These are phyloP conservation scores for Debaryomyces sp. DNA, from an alignment of 1,139 yeast genomes.

Conservation along the genomic window DNA sequence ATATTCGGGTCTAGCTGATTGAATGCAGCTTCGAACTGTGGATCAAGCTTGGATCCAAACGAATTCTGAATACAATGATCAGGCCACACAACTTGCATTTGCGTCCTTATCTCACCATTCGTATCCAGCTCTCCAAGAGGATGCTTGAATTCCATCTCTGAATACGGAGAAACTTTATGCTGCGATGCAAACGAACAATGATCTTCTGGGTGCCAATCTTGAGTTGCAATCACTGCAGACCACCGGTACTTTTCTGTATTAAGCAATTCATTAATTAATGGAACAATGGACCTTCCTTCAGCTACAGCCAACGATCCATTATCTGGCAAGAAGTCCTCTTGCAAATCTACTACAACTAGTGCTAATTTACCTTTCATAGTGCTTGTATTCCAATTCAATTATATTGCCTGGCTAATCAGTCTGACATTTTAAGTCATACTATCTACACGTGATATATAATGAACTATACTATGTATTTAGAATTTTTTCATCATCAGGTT, in stretches of 20 bases:
- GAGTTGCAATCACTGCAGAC: slow-evolving; percentile 69
- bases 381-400: too few species aligned
- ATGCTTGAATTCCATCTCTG: slow-evolving; percentile 49
- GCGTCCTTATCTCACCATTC: slow-evolving; percentile 25
- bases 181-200: slow-evolving; percentile 84
- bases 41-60: slow-evolving; percentile 66
- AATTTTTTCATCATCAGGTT: slow-evolving; percentile 20
- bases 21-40: slow-evolving; percentile 34
- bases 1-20: slow-evolving; percentile 21
- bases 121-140: slow-evolving; percentile 45
- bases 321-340: slow-evolving; percentile 83
- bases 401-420: neutral
- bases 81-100: slow-evolving; percentile 75
- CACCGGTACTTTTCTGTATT: slow-evolving; percentile 46
- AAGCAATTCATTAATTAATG: slow-evolving; percentile 48
- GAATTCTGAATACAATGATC: slow-evolving; percentile 82
- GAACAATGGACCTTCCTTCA: slow-evolving; percentile 63
- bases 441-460: slow-evolving; percentile 7
- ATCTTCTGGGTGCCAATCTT: slow-evolving; percentile 85
- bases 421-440: neutral
- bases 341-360: slow-evolving; percentile 75
- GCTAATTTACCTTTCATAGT: slow-evolving; percentile 37
- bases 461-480: neutral
- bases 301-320: slow-evolving; percentile 75
- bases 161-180: slow-evolving; percentile 59